Evolutionary conservation across 768 basidiomycete genomes (phyloP).

Genomic region (Leccinum obscurum): DNA sequence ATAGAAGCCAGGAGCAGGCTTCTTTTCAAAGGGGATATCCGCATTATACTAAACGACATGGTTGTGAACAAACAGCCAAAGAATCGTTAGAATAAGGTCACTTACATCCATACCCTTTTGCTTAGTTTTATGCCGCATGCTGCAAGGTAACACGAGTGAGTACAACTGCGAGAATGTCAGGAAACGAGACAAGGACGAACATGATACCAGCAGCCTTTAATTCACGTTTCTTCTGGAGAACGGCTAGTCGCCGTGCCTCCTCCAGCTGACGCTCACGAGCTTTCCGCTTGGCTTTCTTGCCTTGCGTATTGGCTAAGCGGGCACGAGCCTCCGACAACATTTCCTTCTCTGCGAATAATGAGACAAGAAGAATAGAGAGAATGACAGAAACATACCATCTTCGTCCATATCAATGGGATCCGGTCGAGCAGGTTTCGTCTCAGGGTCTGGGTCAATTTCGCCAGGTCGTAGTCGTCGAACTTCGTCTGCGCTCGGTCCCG

Average conservation of each 20-base stretch:
- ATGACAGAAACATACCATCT: slow-evolving; percentile 62
- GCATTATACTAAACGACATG: slow-evolving; percentile 75
- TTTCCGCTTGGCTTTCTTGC: slow-evolving; percentile 99
- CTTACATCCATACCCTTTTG: slow-evolving; percentile 96
- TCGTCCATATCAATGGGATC: slow-evolving; percentile 99
- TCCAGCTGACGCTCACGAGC: slow-evolving; percentile 96
- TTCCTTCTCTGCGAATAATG: slow-evolving; percentile 77
- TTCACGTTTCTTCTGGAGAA: slow-evolving; percentile 96
- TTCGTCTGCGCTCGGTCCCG: slow-evolving; percentile 89
- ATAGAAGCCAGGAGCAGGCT: slow-evolving; percentile 93
- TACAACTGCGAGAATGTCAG: not conserved
- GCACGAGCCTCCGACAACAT: slow-evolving; percentile 99
- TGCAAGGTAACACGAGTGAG: slow-evolving; percentile 29
- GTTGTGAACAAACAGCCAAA: not conserved
- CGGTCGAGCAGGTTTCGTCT: slow-evolving; percentile 96
- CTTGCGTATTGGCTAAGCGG: slow-evolving; percentile 97
- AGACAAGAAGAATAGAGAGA: not conserved
- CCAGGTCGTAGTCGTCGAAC: slow-evolving; percentile 87
- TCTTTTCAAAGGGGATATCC: slow-evolving; percentile 98
- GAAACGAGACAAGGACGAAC: slow-evolving; percentile 42
- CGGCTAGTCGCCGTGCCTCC: slow-evolving; percentile 91
- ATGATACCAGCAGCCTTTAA: slow-evolving; percentile 98
- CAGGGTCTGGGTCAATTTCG: slow-evolving; percentile 98
- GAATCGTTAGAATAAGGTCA: slow-evolving; percentile 5
- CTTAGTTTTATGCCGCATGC: slow-evolving; percentile 92